These are phyloP conservation scores for Psilocybe cyanescens DNA, from an alignment of 768 basidiomycete species.

Conservation along the genomic window DNA sequence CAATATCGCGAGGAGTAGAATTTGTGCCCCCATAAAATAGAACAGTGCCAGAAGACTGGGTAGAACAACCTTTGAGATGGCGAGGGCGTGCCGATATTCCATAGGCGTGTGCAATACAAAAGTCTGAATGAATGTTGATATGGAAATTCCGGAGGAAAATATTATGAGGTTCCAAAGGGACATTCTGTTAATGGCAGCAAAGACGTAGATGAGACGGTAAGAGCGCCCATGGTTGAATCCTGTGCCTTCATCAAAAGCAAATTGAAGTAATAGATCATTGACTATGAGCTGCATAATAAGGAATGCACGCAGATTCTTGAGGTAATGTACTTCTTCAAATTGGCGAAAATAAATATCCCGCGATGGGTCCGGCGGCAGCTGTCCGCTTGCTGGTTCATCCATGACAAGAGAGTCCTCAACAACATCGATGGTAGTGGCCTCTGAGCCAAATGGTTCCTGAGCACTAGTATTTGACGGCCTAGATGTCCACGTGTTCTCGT, in stretches of 20 bases:
- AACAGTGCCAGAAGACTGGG: not conserved
- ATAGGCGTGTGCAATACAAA: not conserved
- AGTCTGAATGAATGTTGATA: not conserved
- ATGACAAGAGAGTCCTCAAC: too few species aligned
- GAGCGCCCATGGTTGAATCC: not conserved
- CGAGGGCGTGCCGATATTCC: not conserved
- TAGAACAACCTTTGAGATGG: not conserved
- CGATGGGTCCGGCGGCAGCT: too few species aligned
- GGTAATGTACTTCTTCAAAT: not conserved
- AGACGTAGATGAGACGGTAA: not conserved
- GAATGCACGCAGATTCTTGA: not conserved
- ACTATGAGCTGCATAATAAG: not conserved
- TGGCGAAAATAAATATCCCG: not conserved
- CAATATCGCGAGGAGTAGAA: not conserved
- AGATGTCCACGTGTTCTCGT: too few species aligned
- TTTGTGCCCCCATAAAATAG: not conserved
- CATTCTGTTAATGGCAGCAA: not conserved
- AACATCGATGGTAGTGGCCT: too few species aligned
- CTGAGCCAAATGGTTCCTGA: too few species aligned
- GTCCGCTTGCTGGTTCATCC: too few species aligned
- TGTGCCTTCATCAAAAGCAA: not conserved
- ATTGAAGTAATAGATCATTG: not conserved
- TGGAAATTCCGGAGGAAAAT: not conserved
- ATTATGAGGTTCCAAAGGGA: not conserved
- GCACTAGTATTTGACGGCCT: too few species aligned